Percentiles rank a stretch among this genome's conserved stretches.
phyloP scores from a whole-genome alignment of 2,329 filamentous ascomycete species.

The Scedosporium dehoogii region DNA sequence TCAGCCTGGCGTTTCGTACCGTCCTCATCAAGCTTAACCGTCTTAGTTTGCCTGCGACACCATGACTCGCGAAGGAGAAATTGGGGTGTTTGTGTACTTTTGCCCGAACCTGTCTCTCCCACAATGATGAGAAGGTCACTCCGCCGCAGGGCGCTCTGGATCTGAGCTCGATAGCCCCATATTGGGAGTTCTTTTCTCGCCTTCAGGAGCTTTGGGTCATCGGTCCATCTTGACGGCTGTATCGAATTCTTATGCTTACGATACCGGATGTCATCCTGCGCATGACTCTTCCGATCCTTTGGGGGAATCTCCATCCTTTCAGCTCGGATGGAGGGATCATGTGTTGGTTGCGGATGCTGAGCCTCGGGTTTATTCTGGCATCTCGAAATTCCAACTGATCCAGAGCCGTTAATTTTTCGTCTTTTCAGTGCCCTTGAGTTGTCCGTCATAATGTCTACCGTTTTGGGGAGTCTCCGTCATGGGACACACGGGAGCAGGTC shows the following conservation, averaged over 20 bases:
- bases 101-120: constrained; percentile 92
- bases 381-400: neutral
- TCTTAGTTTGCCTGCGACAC: constrained; percentile 47
- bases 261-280: neutral
- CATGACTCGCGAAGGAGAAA: constrained; percentile 72
- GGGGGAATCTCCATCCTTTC: neutral
- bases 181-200: constrained; percentile 67
- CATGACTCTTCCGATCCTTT: neutral
- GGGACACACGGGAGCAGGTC: neutral
- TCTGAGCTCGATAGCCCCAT: constrained; percentile 62
- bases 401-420: neutral
- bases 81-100: constrained; percentile 93
- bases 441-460: neutral
- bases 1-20: constrained; percentile 26
- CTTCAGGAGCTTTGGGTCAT: constrained; percentile 20
- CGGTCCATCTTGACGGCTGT: neutral
- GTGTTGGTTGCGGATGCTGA: neutral
- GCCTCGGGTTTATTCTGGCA: too few species aligned
- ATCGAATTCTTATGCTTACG: neutral
- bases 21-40: constrained; percentile 23
- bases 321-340: neutral
- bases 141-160: constrained; percentile 49
- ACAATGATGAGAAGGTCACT: constrained; percentile 74
- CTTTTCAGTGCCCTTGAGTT: neutral
- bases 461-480: neutral